These are phyloP conservation scores for Sporothrix euskadiensis DNA, from an alignment of 2,329 filamentous ascomycete genomes.

Conservation along the genomic window DNA sequence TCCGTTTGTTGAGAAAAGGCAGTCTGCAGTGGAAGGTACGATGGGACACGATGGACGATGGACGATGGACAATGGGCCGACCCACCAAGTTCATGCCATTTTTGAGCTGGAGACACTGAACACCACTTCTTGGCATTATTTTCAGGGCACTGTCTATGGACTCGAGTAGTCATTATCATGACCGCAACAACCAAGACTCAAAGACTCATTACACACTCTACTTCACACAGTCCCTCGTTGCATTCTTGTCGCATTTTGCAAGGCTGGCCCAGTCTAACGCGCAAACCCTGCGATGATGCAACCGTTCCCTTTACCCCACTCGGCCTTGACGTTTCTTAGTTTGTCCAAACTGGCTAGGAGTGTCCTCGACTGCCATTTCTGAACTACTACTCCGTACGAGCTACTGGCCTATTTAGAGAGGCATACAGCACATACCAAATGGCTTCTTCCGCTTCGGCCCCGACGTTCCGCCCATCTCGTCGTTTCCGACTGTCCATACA, in stretches of 20 bases:
- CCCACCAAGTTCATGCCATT: not conserved
- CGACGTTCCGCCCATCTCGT: constrained; percentile 8
- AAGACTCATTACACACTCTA: not conserved
- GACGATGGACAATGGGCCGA: not conserved
- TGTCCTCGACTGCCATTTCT: not conserved
- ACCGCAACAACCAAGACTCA: not conserved
- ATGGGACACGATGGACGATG: not conserved
- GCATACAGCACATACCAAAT: too few relatives aligned
- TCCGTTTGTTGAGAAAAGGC: not conserved
- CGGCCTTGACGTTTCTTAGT: not conserved
- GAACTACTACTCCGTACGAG: too few relatives aligned
- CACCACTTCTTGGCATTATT: not conserved
- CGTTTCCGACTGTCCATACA: not conserved
- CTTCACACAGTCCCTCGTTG: not conserved
- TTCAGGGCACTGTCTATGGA: not conserved
- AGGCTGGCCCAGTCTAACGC: not conserved
- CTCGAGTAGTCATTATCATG: not conserved
- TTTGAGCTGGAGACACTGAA: not conserved
- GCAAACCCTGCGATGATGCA: constrained; percentile 7
- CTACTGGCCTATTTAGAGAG: not conserved
- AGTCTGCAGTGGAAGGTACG: not conserved
- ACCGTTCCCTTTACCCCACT: not conserved
- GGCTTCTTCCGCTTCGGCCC: constrained; percentile 24
- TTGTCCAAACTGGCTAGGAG: not conserved
- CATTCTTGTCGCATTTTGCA: not conserved